phyloP scores from a whole-genome alignment of 805 yeast genomes.

The Yarrowia porcina region DNA sequence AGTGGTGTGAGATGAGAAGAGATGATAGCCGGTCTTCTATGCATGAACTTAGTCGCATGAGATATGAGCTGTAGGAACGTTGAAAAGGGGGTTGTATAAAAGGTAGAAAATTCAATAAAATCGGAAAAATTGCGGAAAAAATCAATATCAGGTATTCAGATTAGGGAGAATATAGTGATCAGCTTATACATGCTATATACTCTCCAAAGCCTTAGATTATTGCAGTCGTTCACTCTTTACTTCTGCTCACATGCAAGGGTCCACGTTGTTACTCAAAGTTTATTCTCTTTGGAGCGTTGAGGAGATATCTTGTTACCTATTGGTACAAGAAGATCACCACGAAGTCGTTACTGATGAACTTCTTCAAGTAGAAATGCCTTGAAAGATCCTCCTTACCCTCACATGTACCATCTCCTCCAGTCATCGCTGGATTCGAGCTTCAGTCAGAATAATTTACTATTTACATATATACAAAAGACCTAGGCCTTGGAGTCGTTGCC shows the following conservation, averaged over 20 bases:
- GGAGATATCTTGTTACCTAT: too few relatives aligned
- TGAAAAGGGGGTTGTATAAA: too few relatives aligned
- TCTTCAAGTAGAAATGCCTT: too few relatives aligned
- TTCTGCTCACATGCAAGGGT: conserved; percentile 7
- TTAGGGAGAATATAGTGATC: not conserved
- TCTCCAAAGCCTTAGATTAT: too few relatives aligned
- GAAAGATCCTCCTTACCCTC: too few relatives aligned
- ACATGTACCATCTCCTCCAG: too few relatives aligned
- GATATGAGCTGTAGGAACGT: too few relatives aligned
- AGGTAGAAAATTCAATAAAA: not conserved
- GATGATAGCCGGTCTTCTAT: not conserved
- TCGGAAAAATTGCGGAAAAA: not conserved
- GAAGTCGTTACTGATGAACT: too few relatives aligned
- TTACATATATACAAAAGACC: conserved; percentile 20
- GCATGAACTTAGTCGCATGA: not conserved
- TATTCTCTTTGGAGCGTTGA: not conserved
- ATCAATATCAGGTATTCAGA: not conserved
- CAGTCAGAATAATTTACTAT: conserved; percentile 25
- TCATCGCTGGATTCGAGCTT: not conserved
- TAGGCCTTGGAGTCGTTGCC: conserved; percentile 13
- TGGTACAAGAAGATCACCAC: too few relatives aligned
- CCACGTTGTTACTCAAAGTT: not conserved
- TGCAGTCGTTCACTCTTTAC: too few relatives aligned
- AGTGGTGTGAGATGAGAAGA: not conserved
- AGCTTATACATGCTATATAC: too few relatives aligned